Conservation (phyloP, 2,329 filamentous ascomycete species). For the Aspergillus cejpii region DNA sequence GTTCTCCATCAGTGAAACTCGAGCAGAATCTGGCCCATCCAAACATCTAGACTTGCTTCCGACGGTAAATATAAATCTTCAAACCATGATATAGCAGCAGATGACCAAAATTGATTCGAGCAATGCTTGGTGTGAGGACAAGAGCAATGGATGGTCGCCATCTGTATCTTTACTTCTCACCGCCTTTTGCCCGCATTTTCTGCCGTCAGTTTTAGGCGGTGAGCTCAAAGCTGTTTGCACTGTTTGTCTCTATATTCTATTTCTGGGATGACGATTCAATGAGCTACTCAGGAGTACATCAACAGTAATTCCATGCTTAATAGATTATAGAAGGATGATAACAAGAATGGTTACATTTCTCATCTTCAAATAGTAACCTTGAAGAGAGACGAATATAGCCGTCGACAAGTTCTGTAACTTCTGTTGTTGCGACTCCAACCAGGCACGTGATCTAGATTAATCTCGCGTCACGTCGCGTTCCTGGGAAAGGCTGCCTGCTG, state of each 20-base stretch:
- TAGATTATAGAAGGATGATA: too few species aligned
- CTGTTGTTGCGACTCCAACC: neutral
- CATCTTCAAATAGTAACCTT: too few species aligned
- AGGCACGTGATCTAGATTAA: constrained; percentile 15
- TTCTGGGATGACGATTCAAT: neutral
- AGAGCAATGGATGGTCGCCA: neutral
- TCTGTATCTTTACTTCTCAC: constrained; percentile 7
- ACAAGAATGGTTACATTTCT: too few species aligned
- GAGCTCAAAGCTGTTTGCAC: neutral
- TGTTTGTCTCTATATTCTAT: constrained; percentile 1
- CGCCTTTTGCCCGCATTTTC: constrained; percentile 20
- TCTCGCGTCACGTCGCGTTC: constrained; percentile 20
- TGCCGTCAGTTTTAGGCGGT: constrained; percentile 25
- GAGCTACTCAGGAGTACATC: too few species aligned
- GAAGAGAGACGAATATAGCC: too few species aligned
- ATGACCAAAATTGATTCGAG: neutral
- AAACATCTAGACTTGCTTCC: too few species aligned
- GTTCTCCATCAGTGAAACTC: constrained; percentile 28
- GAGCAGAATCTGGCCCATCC: neutral
- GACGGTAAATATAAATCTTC: neutral
- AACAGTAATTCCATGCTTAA: too few species aligned
- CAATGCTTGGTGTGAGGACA: neutral
- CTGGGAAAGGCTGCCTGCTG: constrained; percentile 7
- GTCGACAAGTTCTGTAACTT: too few species aligned
- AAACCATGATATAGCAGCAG: neutral